Evolutionary conservation across 768 basidiomycete genomes (phyloP).

Genomic region (Panus rudis): DNA sequence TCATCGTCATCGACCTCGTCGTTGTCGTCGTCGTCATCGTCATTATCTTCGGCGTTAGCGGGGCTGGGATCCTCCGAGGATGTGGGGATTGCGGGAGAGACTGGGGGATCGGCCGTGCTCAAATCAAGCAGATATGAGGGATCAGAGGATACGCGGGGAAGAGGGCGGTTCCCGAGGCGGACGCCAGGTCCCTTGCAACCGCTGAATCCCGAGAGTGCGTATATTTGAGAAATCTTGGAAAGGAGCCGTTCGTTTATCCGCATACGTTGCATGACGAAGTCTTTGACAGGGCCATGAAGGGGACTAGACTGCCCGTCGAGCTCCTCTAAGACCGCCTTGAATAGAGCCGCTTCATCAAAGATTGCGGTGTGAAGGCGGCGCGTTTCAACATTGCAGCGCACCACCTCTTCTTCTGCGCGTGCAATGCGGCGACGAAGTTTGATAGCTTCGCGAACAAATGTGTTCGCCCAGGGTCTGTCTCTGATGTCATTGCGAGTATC

Average conservation of each 20-base stretch:
- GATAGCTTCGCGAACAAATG: slow-evolving; percentile 16
- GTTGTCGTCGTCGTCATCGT: too few relatives aligned
- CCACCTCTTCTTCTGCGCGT: slow-evolving; percentile 22
- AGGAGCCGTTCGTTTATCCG: slow-evolving; percentile 6
- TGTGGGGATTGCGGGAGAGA: too few relatives aligned
- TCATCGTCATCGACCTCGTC: too few relatives aligned
- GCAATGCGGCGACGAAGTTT: slow-evolving; percentile 13
- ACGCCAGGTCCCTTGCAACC: slow-evolving; percentile 4
- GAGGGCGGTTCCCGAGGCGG: too few relatives aligned
- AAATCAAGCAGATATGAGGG: too few relatives aligned
- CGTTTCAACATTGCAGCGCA: slow-evolving; percentile 18
- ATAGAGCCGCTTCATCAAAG: slow-evolving; percentile 12
- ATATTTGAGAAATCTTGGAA: slow-evolving; percentile 6
- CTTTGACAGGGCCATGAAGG: slow-evolving; percentile 2
- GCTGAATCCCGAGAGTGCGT: slow-evolving; percentile 7
- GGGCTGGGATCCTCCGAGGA: too few relatives aligned
- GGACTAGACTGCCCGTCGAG: neutral
- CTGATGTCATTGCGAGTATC: slow-evolving; percentile 20
- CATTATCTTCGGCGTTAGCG: too few relatives aligned
- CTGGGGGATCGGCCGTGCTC: too few relatives aligned
- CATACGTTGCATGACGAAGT: slow-evolving; percentile 1
- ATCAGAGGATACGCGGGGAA: too few relatives aligned
- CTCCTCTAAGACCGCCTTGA: slow-evolving; percentile 1
- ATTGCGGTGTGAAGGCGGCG: slow-evolving; percentile 21
- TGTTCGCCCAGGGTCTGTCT: slow-evolving; percentile 21